Percentiles rank a stretch among this genome's conserved stretches.
These are phyloP conservation scores for Suillus ampliporus DNA, from an alignment of 768 basidiomycete genomes.

Conservation along the genomic window DNA sequence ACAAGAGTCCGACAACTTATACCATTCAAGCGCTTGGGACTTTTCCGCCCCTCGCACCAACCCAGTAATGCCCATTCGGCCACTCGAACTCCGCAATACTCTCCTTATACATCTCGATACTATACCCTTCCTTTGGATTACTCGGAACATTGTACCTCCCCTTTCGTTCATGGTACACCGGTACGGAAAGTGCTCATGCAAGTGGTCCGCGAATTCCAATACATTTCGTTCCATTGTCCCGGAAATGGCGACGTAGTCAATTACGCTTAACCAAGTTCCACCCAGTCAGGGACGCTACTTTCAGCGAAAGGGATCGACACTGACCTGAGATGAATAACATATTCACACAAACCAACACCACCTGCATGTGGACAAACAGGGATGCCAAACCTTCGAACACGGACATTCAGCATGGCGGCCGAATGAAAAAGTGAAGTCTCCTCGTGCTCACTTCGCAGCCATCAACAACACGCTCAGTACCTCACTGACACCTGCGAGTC, in stretches of 20 bases:
- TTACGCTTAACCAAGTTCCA: constrained; percentile 55
- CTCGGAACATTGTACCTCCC: constrained; percentile 86
- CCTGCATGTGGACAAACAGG: constrained; percentile 95
- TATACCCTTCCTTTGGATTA: constrained; percentile 82
- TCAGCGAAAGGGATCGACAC: constrained; percentile 19
- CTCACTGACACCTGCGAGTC: constrained; percentile 92
- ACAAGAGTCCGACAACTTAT: neutral
- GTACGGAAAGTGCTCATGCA: constrained; percentile 92
- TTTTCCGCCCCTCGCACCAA: constrained; percentile 13
- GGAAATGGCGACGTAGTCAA: constrained; percentile 92
- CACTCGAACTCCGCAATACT: constrained; percentile 86
- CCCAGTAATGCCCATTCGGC: constrained; percentile 67
- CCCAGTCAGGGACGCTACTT: neutral
- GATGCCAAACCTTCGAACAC: constrained; percentile 63
- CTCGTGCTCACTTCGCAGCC: constrained; percentile 73
- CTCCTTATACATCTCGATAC: constrained; percentile 86
- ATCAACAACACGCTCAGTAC: constrained; percentile 89
- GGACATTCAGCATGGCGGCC: constrained; percentile 7
- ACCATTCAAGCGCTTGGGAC: neutral
- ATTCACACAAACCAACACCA: constrained; percentile 92
- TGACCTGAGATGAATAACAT: constrained; percentile 83
- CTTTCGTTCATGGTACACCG: constrained; percentile 86
- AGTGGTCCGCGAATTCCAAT: constrained; percentile 87
- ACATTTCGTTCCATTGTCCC: constrained; percentile 95
- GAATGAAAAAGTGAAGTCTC: constrained; percentile 10